Evolutionary conservation across 1,284 basidiomycete genomes (phyloP).

Genomic region (Microbotryum intermedium): DNA sequence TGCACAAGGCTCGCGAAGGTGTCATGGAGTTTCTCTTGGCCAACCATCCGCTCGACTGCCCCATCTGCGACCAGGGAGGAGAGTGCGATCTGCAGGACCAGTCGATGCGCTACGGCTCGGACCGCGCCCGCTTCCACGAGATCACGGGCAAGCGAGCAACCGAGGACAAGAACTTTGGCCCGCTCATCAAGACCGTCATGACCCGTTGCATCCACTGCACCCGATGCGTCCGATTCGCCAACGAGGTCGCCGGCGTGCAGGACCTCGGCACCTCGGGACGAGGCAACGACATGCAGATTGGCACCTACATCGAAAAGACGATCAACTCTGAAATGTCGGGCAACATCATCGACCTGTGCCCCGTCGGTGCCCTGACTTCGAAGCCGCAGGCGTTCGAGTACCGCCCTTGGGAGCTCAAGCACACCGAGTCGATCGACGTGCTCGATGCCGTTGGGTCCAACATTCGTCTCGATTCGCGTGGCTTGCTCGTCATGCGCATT

Average conservation of each 20-base stretch:
- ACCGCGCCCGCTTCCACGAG: conserved; percentile 96
- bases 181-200: conserved; percentile 98
- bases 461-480: conserved; percentile 92
- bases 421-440: conserved; percentile 96
- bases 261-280: conserved; percentile 94
- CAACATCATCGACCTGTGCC: conserved; percentile 94
- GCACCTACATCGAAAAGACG: conserved; percentile 95
- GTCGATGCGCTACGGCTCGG: conserved; percentile 97
- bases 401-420: conserved; percentile 97
- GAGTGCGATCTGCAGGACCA: conserved; percentile 99
- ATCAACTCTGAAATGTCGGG: conserved; percentile 97
- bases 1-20: conserved; percentile 92
- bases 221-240: conserved; percentile 96
- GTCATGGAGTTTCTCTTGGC: conserved; percentile 98
- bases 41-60: conserved; percentile 97
- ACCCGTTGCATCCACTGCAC: conserved; percentile 99
- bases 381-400: conserved; percentile 98
- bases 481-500: conserved; percentile 93
- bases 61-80: conserved; percentile 76
- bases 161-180: conserved; percentile 97
- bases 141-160: conserved; percentile 95
- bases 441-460: conserved; percentile 96
- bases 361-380: conserved; percentile 93
- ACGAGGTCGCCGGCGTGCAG: conserved; percentile 97
- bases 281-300: conserved; percentile 97